Conservation (phyloP, 306 rosid genomes). For the Gleditsia sinensis region DNA sequence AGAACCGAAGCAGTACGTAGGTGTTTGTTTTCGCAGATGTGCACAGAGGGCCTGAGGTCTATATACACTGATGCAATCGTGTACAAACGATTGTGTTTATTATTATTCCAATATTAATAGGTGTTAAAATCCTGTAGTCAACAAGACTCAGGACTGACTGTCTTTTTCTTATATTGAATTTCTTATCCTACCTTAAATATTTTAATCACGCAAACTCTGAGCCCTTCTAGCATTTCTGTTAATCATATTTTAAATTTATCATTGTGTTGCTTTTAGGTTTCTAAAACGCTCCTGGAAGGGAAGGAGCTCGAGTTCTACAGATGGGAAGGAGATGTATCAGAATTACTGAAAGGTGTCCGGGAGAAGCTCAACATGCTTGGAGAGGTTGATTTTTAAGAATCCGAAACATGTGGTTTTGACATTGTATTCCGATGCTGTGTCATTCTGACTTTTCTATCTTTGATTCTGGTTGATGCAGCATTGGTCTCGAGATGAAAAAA, state of each 20-base stretch:
- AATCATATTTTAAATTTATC: background rate
- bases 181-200: background rate
- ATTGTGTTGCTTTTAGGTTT: conserved; percentile 56
- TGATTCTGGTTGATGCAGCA: conserved; percentile 54
- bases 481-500: conserved; percentile 80
- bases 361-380: conserved; percentile 83
- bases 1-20: background rate
- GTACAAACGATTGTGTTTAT: background rate
- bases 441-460: conserved; percentile 16
- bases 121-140: conserved; percentile 17
- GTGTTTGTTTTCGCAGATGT: background rate
- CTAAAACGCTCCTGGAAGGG: conserved; percentile 68
- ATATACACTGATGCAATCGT: background rate
- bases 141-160: too few species aligned
- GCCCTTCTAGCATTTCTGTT: background rate
- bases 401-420: conserved; percentile 16
- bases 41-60: background rate
- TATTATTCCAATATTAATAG: background rate
- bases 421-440: conserved; percentile 1
- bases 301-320: conserved; percentile 70
- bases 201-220: conserved; percentile 7
- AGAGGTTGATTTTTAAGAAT: conserved; percentile 55
- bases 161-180: too few species aligned
- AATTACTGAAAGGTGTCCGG: conserved; percentile 67
- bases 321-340: conserved; percentile 72